Evolutionary conservation across 208 protist species (phyloP), one percentile per base, ranked within the genome.

Genomic region (Trypanosoma avium): DNA sequence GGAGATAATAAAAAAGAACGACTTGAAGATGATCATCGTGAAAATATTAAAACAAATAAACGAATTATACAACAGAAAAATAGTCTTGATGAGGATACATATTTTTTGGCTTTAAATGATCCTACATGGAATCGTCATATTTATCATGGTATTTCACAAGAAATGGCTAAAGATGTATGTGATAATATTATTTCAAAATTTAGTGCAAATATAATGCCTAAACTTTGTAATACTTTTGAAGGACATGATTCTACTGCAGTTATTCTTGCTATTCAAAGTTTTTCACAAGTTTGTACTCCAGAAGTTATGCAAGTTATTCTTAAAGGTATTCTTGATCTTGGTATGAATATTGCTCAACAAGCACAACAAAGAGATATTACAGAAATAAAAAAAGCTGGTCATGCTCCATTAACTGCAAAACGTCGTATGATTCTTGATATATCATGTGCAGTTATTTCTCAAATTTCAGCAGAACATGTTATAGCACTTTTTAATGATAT

Each of bases 171-270:
- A 47, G 22, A 71, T 36, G 85, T 92, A 22, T 95, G 89, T 69
- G 71, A 77, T 29, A 78, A 70, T 36, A 66, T 95, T 22, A 87
- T 95, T 59, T 71, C 75, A 54, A 86, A 81, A 68, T 95, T 88
- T 65, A 91, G 84, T 67, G 79, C 74, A 0, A 95, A 95, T 70
- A 90, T 95, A 62, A 95, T 95, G 89, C 89, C 89, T 12, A 85
- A 84, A 33, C 76, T 95, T 40, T 95, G 89, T 62, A 95, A 95
- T 71, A 82, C 79, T 0, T 92, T 90, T 55, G 84, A 92, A 55
- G 72, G 60, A 2, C 81, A 92, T 62, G 71, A 85, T 63, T 87
- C 82, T n/a, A 92, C 85, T 4, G 83, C 86, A 0, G 79, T 95
- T 32, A 77, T 95, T 58, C 53, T 82, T 36, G 85, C 84, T n/a